Evolutionary conservation across 2,329 filamentous ascomycete species (phyloP).

Genomic region (Colletotrichum liriopes): DNA sequence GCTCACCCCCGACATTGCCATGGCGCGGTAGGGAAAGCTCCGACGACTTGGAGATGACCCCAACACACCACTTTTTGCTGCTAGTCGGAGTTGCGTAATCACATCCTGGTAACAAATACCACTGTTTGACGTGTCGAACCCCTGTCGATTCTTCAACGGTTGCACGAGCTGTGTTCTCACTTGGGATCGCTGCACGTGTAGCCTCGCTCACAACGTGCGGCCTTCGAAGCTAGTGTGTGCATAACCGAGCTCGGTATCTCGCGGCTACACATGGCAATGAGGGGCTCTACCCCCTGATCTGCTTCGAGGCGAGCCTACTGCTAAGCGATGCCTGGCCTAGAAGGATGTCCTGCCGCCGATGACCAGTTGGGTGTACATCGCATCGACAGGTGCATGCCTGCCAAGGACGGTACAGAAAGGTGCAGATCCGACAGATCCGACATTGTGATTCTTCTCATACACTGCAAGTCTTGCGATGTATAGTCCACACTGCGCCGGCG

Average conservation of each 20-base stretch:
- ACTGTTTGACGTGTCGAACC: background rate
- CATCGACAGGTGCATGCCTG: background rate
- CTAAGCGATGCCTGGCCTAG: background rate
- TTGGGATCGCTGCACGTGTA: background rate
- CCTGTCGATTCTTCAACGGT: constrained; percentile 17
- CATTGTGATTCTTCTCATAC: background rate
- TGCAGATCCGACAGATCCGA: too few species aligned
- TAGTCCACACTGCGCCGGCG: background rate
- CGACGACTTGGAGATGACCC: constrained; percentile 16
- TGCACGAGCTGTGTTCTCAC: constrained; percentile 4
- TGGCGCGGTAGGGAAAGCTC: constrained; percentile 1
- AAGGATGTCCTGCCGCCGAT: background rate
- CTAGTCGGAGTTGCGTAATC: constrained; percentile 19
- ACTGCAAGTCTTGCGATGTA: too few species aligned
- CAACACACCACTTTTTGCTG: constrained; percentile 14
- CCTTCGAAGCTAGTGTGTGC: background rate
- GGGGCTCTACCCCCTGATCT: background rate
- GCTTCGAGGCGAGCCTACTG: background rate
- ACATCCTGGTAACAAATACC: background rate
- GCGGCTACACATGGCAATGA: background rate
- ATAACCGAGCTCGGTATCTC: background rate
- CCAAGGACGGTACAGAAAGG: too few species aligned
- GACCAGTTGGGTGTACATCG: background rate
- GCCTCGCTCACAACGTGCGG: background rate
- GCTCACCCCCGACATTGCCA: background rate